Evolutionary conservation across 495 filamentous ascomycete genomes (phyloP), one percentile per base, ranked within the genome.

Genomic region (Alectoria sarmentosa): DNA sequence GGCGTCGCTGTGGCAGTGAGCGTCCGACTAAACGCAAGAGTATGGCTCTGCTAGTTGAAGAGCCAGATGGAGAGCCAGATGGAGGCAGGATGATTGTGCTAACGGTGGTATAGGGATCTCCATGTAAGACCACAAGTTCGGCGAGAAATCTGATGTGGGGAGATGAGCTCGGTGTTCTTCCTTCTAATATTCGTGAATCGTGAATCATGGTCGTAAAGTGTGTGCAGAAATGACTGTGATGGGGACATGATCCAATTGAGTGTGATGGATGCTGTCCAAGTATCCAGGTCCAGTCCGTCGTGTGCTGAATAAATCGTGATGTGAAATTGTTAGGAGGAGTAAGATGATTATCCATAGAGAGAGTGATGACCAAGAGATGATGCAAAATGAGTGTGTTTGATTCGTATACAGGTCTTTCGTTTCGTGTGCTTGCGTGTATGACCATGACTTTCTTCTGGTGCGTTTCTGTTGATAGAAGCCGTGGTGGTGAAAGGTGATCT

Each of bases 181-280:
- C 38, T 32, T 15, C 10, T 6, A 32, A 34, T n/a, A 1, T 15
- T 30, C n/a, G 17, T 37, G 28, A 30, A 23, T 10, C 37, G 38
- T 30, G 49, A 55, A 56, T 11, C 36, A 28, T 7, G 8, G 26
- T 17, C 7, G 15, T 57, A 63, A 17, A 42, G n/a, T 17, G 48
- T 28, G 4, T 63, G n/a, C 37, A 10, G 61, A 34, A 56, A 37
- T 63, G 49, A 57, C 37, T 39, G 49, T 44, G 8, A 63, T 63
- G 46, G 15, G 14, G 21, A 41, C 42, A 28, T 26, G 37, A 42
- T 57, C 17, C 34, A n/a, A 63, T 36, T 56, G 26, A n/a, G 26
- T 36, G 49, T 41, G 13, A 8, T 57, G 38, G 13, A 39, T 17
- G 23, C 10, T 42, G 23, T 46, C 49, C 36, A 37, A 32, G 7